A percentile compares a stretch with the other conserved stretches of the same genome.
phyloP scores from a whole-genome alignment of 108 stramenopile genomes.

The Aurantiochytrium sp. region DNA sequence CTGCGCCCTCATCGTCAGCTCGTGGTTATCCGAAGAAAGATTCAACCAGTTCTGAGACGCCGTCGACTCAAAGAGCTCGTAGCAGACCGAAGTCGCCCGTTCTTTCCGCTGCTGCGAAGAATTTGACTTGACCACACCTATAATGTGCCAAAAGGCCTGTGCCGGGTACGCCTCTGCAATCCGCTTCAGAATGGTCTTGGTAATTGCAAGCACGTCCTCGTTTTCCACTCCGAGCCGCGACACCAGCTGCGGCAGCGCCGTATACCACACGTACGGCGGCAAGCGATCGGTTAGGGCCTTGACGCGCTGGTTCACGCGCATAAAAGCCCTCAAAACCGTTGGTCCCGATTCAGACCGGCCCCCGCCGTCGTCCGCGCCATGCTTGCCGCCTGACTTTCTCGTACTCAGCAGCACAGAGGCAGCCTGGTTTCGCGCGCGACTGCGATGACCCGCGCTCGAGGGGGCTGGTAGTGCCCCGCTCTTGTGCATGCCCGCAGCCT shows the following conservation, averaged over 20 bases:
- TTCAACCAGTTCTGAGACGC: background rate
- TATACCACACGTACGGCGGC: slow-evolving; percentile 33
- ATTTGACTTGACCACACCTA: background rate
- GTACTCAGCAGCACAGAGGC: too few relatives aligned
- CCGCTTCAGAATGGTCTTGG: background rate
- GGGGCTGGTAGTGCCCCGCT: too few relatives aligned
- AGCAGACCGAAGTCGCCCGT: background rate
- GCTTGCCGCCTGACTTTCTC: background rate
- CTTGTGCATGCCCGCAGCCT: background rate
- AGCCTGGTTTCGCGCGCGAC: too few relatives aligned
- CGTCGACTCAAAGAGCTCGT: background rate
- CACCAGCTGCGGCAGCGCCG: slow-evolving; percentile 37
- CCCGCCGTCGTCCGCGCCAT: background rate
- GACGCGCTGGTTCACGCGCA: slow-evolving; percentile 9
- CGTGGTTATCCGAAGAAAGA: background rate
- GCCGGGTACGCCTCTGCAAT: slow-evolving; percentile 1
- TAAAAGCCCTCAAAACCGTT: background rate
- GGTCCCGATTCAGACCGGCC: too few relatives aligned
- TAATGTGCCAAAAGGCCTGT: slow-evolving; percentile 37
- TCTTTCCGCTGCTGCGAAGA: background rate
- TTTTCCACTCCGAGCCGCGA: slow-evolving; percentile 22
- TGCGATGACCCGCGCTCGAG: too few relatives aligned
- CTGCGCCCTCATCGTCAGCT: background rate
- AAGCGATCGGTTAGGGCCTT: too few relatives aligned
- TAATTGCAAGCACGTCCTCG: background rate